A percentile compares a stretch with the other conserved stretches of the same genome.
Evolutionary conservation across 306 rosid genomes (phyloP).

Genomic region (Abrus pulchellus): DNA sequence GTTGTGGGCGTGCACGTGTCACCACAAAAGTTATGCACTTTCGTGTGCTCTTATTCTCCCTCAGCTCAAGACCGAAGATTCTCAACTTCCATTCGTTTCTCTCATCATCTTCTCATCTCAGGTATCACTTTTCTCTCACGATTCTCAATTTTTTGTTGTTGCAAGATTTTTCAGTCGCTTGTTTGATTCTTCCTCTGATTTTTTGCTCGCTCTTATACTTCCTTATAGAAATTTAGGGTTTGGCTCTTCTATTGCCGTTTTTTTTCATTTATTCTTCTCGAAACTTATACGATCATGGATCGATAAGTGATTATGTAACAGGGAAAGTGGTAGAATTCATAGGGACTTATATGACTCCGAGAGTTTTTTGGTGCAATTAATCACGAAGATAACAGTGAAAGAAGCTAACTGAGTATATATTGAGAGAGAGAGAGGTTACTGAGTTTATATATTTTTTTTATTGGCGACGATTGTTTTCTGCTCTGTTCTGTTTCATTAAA

Average conservation of each 20-base stretch:
- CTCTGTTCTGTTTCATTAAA: neutral
- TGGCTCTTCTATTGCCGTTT: neutral
- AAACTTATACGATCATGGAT: neutral
- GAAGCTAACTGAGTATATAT: neutral
- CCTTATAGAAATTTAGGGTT: neutral
- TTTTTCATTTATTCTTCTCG: neutral
- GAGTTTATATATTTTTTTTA: neutral
- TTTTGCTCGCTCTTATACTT: neutral
- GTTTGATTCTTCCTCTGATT: neutral
- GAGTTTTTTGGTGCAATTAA: neutral
- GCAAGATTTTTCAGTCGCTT: neutral
- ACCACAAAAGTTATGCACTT: neutral
- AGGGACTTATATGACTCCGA: neutral
- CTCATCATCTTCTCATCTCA: conserved; percentile 21
- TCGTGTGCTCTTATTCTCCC: neutral
- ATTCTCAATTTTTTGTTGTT: neutral
- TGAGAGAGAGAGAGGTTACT: neutral
- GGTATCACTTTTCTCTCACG: conserved; percentile 8
- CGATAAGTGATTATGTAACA: neutral
- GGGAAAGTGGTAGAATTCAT: neutral
- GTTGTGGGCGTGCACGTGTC: conserved; percentile 17
- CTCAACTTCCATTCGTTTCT: neutral
- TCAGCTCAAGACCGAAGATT: neutral
- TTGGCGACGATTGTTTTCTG: neutral
- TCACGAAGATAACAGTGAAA: neutral